Base-by-base conservation (phyloP, 1,284 basidiomycete genomes). In the Malassezia restricta region DNA sequence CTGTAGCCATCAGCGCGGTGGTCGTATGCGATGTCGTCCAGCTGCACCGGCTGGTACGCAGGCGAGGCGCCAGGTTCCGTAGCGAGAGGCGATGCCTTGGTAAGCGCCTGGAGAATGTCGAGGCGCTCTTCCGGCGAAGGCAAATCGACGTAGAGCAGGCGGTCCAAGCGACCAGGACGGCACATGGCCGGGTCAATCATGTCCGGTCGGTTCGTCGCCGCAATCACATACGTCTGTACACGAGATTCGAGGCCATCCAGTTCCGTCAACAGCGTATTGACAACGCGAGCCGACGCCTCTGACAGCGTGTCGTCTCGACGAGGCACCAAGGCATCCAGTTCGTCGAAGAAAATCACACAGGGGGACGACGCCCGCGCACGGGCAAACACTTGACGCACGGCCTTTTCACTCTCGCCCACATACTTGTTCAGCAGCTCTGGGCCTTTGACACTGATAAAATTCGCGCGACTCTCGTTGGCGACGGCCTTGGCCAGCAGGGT, bases 101-200 rank as follows among this genome's bases (percentile, higher is more conserved):
- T 80, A 87, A 76, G 57, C 3, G 69, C 66, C 28, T 48, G 57
- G 15, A 72, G 59, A 58, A 98, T 92, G 73, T 96, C 91, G 6
- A 80, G 80, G 9, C 92, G 81, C 75, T 95, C 92, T 11, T 77
- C 72, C 0, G 83, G 62, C 0, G 78, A 77, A 1, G 92, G 92
- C 1, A 96, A 78, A 73, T 96, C 92, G 62, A 98, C 91, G 69
- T 95, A 98, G 28, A 98, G 80, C 6, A 96, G 79, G 75, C 95
- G 96, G 77, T 98, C 92, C 11, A 98, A 80, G 27, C 92, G 82
- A 0, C 92, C 92, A 0, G 92, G 92, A 14, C 91, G 84, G 51
- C 90, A 88, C 91, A 96, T 95, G 4, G 92, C 92, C 0, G 92
- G 92, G 71, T 96, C 92, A 59, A 96, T 90, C 83, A 96, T 95